Evolutionary conservation across 176 grass and related monocot genomes (phyloP).

Genomic region (Triticum timopheevii): DNA sequence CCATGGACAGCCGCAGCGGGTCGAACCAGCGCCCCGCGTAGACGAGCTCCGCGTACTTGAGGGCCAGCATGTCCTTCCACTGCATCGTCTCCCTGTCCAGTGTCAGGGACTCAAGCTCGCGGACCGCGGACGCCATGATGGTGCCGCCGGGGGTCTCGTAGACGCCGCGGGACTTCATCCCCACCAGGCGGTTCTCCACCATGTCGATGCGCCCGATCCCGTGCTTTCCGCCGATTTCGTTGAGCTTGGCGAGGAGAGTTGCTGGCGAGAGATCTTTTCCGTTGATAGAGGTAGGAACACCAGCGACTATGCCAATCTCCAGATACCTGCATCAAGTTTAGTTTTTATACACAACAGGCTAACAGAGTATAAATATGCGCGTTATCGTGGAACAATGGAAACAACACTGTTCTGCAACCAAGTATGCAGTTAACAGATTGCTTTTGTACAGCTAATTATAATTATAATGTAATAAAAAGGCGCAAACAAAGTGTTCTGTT

Average conservation of each 20-base stretch:
- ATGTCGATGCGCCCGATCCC: slow-evolving; percentile 84
- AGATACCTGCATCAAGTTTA: slow-evolving; percentile 55
- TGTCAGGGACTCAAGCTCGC: slow-evolving; percentile 76
- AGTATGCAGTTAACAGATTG: not conserved
- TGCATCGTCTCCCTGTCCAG: slow-evolving; percentile 78
- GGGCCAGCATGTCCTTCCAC: slow-evolving; percentile 66
- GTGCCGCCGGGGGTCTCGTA: slow-evolving; percentile 96
- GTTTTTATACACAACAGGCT: slow-evolving; percentile 8
- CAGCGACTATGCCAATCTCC: slow-evolving; percentile 73
- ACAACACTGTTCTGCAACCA: not conserved
- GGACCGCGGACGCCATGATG: slow-evolving; percentile 66
- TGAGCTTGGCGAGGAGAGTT: slow-evolving; percentile 72
- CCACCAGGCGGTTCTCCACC: slow-evolving; percentile 89
- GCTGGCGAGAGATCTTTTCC: slow-evolving; percentile 69
- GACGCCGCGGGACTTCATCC: slow-evolving; percentile 93
- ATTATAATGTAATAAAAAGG: not conserved
- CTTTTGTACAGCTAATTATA: not conserved
- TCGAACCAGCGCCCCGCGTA: slow-evolving; percentile 91
- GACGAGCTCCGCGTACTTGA: slow-evolving; percentile 88
- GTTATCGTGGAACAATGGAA: not conserved
- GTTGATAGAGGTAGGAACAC: slow-evolving; percentile 83
- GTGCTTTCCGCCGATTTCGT: slow-evolving; percentile 75
- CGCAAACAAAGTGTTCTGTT: not conserved
- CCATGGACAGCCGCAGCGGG: slow-evolving; percentile 61
- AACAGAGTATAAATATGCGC: slow-evolving; percentile 2